These are phyloP conservation scores for Beauveria sp. DNA, from an alignment of 2,329 filamentous ascomycete species.

Conservation along the genomic window DNA sequence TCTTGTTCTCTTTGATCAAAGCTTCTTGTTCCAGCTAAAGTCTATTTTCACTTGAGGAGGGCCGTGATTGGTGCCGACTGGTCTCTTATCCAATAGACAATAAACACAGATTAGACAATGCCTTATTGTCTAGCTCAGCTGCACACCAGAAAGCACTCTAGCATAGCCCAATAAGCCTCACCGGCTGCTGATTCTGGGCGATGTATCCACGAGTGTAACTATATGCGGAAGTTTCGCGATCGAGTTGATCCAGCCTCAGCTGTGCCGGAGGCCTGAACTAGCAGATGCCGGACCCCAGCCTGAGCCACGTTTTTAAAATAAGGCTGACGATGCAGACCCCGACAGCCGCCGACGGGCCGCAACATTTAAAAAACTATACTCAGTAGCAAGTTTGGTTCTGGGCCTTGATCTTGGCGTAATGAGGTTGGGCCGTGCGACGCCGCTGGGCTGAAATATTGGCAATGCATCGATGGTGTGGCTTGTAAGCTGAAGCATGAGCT, in stretches of 20 bases:
- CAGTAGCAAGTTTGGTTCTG: not conserved
- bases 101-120: too few species aligned
- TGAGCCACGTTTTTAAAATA: not conserved
- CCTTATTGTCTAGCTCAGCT: too few species aligned
- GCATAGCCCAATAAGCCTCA: too few species aligned
- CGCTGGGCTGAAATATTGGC: conserved; percentile 1
- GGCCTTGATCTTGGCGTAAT: not conserved
- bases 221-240: not conserved
- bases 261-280: not conserved
- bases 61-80: too few species aligned
- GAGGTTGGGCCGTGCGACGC: not conserved
- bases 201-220: not conserved
- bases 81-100: too few species aligned
- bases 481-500: not conserved
- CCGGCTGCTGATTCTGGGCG: too few species aligned
- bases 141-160: too few species aligned
- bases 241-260: not conserved
- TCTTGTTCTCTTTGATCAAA: too few species aligned
- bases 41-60: too few species aligned
- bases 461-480: not conserved
- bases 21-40: too few species aligned
- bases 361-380: not conserved
- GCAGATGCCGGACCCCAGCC: not conserved
- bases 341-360: not conserved
- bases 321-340: not conserved